phyloP scores from a whole-genome alignment of 2,329 filamentous ascomycete species.

The Colletotrichum caudatum region DNA sequence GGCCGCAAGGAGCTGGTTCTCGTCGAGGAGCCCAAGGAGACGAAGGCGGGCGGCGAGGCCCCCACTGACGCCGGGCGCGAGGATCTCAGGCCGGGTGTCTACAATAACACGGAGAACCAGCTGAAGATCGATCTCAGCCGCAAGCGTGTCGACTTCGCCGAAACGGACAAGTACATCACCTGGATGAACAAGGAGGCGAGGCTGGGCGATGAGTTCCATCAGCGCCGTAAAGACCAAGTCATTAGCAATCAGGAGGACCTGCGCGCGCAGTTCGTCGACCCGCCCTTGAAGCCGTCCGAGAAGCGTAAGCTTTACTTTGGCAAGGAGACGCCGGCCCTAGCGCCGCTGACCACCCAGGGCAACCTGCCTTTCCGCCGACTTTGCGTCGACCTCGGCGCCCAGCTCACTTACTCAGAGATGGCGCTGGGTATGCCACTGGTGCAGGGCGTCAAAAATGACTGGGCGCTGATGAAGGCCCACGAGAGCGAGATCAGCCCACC shows the following conservation, averaged over 20 bases:
- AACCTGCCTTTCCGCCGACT: constrained; percentile 95
- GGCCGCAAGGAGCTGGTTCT: constrained; percentile 86
- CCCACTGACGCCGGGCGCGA: constrained; percentile 55
- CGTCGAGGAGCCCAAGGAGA: constrained; percentile 56
- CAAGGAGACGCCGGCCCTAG: constrained; percentile 91
- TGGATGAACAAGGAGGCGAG: constrained; percentile 78
- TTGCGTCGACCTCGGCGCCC: constrained; percentile 88
- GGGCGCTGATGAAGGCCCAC: constrained; percentile 94
- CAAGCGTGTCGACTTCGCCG: constrained; percentile 76
- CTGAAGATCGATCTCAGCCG: constrained; percentile 82
- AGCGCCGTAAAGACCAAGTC: constrained; percentile 56
- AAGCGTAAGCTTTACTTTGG: constrained; percentile 96
- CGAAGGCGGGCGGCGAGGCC: constrained; percentile 52
- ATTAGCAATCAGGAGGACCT: constrained; percentile 71
- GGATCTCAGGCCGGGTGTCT: constrained; percentile 72
- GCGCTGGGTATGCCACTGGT: constrained; percentile 90
- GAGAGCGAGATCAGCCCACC: constrained; percentile 83
- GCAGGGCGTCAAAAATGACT: constrained; percentile 91
- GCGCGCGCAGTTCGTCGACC: constrained; percentile 84
- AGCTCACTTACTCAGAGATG: constrained; percentile 98
- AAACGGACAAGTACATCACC: constrained; percentile 79
- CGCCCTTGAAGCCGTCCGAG: constrained; percentile 90
- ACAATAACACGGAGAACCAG: constrained; percentile 78
- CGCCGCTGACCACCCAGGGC: constrained; percentile 94
- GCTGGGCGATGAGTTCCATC: constrained; percentile 53